Conservation (phyloP, 352 stramenopile genomes). For the Pythium apleroticum region DNA sequence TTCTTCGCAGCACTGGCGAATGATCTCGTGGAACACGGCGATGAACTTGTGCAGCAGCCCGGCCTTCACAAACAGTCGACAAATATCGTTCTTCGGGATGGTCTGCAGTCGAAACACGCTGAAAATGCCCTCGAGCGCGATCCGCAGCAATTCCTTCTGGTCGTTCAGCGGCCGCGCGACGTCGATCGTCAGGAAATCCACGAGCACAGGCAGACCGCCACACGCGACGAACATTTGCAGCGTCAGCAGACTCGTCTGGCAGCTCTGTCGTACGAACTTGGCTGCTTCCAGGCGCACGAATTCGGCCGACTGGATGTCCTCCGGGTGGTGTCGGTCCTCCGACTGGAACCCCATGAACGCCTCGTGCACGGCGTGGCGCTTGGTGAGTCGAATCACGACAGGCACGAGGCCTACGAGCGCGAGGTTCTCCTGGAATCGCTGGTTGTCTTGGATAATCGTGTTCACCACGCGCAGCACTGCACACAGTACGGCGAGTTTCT, state of each 20-base stretch:
- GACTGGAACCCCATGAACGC: conserved; percentile 2
- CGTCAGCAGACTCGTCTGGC: conserved; percentile 84
- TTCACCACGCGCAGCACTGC: conserved; percentile 89
- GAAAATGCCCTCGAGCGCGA: conserved; percentile 89
- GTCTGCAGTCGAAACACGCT: conserved; percentile 91
- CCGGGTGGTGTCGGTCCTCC: background rate
- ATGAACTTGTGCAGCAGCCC: conserved; percentile 89
- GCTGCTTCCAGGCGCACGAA: conserved; percentile 81
- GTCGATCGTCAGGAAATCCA: conserved; percentile 75
- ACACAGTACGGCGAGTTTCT: conserved; percentile 84
- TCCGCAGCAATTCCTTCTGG: conserved; percentile 67
- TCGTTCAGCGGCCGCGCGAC: conserved; percentile 26
- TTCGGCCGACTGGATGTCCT: conserved; percentile 36
- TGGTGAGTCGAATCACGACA: conserved; percentile 88
- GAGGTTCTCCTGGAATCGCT: conserved; percentile 91
- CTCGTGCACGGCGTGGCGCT: conserved; percentile 29
- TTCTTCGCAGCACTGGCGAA: conserved; percentile 30
- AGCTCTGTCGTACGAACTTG: conserved; percentile 88
- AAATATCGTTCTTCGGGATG: conserved; percentile 93
- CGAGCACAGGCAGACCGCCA: conserved; percentile 82
- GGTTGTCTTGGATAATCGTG: conserved; percentile 89
- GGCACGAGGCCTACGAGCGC: conserved; percentile 89
- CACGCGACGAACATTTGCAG: conserved; percentile 94
- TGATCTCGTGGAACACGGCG: conserved; percentile 81
- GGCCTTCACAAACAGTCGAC: conserved; percentile 92